Evolutionary conservation across 192 early-diverging fungal genomes (phyloP).

Genomic region (Coemansia sp.): DNA sequence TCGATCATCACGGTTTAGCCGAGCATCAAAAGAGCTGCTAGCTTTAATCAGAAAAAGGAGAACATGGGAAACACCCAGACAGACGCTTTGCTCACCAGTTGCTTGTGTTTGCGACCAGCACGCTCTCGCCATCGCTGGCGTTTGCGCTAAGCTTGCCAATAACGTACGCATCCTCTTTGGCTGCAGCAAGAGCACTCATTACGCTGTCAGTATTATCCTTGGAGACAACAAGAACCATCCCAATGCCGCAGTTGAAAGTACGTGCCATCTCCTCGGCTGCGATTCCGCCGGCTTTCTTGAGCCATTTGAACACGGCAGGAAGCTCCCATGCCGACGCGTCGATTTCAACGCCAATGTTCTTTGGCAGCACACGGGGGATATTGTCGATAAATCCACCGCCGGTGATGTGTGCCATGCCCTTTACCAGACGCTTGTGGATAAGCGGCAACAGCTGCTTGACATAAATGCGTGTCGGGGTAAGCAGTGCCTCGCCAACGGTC

Average conservation of each 20-base stretch:
- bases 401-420: conserved; percentile 98
- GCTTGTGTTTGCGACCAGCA: conserved; percentile 29
- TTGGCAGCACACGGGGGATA: conserved; percentile 93
- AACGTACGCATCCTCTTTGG: conserved; percentile 67
- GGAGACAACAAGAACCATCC: conserved; percentile 91
- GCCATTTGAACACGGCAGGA: conserved; percentile 94
- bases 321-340: conserved; percentile 80
- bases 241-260: conserved; percentile 99
- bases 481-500: conserved; percentile 81
- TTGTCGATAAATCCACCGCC: conserved; percentile 99
- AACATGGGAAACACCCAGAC: neutral
- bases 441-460: conserved; percentile 89
- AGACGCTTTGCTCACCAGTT: conserved; percentile 23
- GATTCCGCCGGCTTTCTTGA: conserved; percentile 72
- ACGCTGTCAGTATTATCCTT: conserved; percentile 63
- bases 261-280: conserved; percentile 83
- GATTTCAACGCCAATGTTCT: conserved; percentile 75
- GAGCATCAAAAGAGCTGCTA: no score
- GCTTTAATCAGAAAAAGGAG: neutral
- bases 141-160: conserved; percentile 62
- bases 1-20: no score
- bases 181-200: conserved; percentile 56
- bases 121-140: conserved; percentile 14
- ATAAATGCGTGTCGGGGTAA: conserved; percentile 95
- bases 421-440: conserved; percentile 70